Evolutionary conservation across 441 rosid genomes (phyloP), one percentile per base, ranked within the genome.

Genomic region (Adansonia madagascariensis): DNA sequence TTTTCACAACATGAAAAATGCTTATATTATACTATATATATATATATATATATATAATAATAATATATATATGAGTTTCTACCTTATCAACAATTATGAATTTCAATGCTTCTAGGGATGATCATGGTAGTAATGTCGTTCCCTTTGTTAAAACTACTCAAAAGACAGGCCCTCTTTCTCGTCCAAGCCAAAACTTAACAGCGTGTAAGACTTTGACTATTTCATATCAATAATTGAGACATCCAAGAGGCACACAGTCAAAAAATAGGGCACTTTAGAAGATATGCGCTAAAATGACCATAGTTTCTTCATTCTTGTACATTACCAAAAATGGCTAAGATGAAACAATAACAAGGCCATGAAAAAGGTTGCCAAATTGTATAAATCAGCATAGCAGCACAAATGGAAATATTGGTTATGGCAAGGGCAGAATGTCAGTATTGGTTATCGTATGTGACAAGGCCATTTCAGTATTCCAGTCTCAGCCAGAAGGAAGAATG

Each of bases 281-380:
- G 57, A 68, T 47, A 5, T 68, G 73, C 56, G 20, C 39, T 68
- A 47, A 22, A 68, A 68, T 15, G 73, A 68, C 11, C 41, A 68
- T 68, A 47, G 56, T 47, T 60, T 66, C 31, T n/a, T 65, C 49
- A 4, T 63, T 39, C 56, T 68, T 67, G 55, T 5, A 67, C 39
- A 24, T 46, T 46, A 67, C 72, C 1, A 17, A 50, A 15, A 70
- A 14, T 0, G 61, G 62, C n/a, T n/a, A 71, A 31, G 27, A 2
- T 47, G 31, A 31, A 71, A 71, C 73, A 24, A 49, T 8, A 43
- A 24, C 9, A 27, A 70, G 59, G 43, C 74, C 44, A 46, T 44
- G 57, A 47, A 61, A 74, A 3, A 61, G 69, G 41, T 22, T 9
- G 15, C 69, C 22, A 44, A 60, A 61, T 74, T 22, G 70, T 27